phyloP scores from a whole-genome alignment of 768 basidiomycete genomes.

The Boletus subcaerulescens region DNA sequence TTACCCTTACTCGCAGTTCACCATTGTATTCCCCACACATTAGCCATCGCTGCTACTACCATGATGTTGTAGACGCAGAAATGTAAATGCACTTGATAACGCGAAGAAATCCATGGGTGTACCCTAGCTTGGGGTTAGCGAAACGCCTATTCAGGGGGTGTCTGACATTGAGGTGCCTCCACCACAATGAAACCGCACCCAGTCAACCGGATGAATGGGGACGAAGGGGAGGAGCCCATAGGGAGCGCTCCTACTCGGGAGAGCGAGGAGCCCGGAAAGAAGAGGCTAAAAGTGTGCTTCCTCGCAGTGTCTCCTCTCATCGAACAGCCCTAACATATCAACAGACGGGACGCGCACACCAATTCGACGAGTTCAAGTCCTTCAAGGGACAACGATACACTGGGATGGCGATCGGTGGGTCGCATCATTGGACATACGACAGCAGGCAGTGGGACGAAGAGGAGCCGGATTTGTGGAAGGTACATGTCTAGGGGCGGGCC shows the following conservation, averaged over 20 bases:
- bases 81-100: too few species aligned
- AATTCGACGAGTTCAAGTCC: background rate
- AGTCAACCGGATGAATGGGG: background rate
- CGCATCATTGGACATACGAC: constrained; percentile 3
- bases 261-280: background rate
- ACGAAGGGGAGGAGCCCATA: background rate
- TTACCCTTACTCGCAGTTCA: background rate
- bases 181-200: background rate
- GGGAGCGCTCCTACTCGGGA: too few species aligned
- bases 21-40: background rate
- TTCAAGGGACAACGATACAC: background rate
- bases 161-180: too few species aligned
- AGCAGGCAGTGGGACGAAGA: constrained; percentile 11
- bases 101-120: too few species aligned
- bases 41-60: background rate
- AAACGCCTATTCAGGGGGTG: background rate
- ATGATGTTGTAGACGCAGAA: background rate
- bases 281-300: background rate
- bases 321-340: background rate
- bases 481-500: background rate
- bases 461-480: constrained; percentile 9
- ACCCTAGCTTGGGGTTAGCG: background rate
- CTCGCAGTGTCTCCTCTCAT: background rate
- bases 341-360: background rate
- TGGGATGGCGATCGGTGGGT: background rate